Percentiles rank a stretch among this genome's conserved stretches.
Conservation (phyloP, 2,329 filamentous ascomycete genomes). For the Aspergillus hiratsukae region DNA sequence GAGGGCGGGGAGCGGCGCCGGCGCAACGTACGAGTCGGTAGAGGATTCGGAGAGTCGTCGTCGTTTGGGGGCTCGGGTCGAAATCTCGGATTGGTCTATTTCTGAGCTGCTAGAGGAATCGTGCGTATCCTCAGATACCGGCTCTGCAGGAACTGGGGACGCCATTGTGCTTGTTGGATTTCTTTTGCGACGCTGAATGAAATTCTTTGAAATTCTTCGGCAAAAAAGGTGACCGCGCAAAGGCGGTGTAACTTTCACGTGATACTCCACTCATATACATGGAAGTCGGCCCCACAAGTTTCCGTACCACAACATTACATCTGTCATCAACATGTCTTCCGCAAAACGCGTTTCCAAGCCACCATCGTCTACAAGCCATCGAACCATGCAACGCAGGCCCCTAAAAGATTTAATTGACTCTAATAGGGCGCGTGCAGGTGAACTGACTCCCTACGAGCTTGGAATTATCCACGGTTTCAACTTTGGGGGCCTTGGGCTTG, state of each 20-base stretch:
- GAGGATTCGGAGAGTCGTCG: slow-evolving; percentile 37
- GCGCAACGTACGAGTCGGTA: slow-evolving; percentile 30
- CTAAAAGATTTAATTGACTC: too few relatives aligned
- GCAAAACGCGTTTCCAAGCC: too few relatives aligned
- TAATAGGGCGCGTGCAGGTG: too few relatives aligned
- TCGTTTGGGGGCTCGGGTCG: slow-evolving; percentile 34
- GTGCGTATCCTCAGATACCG: slow-evolving; percentile 17
- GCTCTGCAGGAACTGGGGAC: slow-evolving; percentile 18
- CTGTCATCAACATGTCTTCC: too few relatives aligned
- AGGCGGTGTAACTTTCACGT: slow-evolving; percentile 23
- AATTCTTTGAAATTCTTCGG: slow-evolving; percentile 23
- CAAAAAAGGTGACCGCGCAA: slow-evolving; percentile 28
- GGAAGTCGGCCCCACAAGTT: too few relatives aligned
- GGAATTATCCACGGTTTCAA: too few relatives aligned
- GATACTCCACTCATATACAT: background rate
- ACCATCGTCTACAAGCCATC: too few relatives aligned
- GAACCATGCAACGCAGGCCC: too few relatives aligned
- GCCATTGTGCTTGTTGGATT: slow-evolving; percentile 23
- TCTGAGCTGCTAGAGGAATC: slow-evolving; percentile 13
- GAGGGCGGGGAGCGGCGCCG: slow-evolving; percentile 33
- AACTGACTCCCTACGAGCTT: too few relatives aligned
- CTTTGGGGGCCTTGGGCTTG: too few relatives aligned
- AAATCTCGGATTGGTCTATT: slow-evolving; percentile 15
- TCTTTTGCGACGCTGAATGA: slow-evolving; percentile 8
- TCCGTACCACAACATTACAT: too few relatives aligned